A percentile compares a stretch with the other conserved stretches of the same genome.
phyloP scores from a whole-genome alignment of 2,329 filamentous ascomycete genomes.

The Zymoseptoria brevis region DNA sequence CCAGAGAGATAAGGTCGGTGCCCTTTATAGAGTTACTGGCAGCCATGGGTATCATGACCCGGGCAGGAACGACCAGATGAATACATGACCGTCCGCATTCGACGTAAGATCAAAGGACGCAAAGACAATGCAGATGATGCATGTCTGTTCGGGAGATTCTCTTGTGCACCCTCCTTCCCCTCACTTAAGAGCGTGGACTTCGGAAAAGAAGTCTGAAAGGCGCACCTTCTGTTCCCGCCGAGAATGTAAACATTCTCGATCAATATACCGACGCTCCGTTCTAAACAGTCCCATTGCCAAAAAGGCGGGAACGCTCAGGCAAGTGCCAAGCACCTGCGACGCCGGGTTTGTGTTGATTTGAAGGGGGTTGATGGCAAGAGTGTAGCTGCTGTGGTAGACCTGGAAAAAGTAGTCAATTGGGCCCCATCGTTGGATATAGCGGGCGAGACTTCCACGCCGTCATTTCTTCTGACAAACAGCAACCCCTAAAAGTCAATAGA shows the following conservation, averaged over 20 bases:
- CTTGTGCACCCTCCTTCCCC: conserved; percentile 29
- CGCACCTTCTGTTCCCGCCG: conserved; percentile 31
- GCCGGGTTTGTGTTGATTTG: conserved; percentile 29
- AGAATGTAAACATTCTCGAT: conserved; percentile 12
- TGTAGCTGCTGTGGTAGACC: not conserved
- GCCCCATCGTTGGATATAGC: not conserved
- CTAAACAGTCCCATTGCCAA: conserved; percentile 30
- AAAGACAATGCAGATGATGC: not conserved
- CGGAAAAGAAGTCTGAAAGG: conserved; percentile 15
- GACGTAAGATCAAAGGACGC: not conserved
- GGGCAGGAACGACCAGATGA: too few relatives aligned
- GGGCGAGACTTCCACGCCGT: not conserved
- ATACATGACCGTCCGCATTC: too few relatives aligned
- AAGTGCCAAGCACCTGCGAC: conserved; percentile 37
- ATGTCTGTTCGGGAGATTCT: conserved; percentile 32
- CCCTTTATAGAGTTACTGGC: too few relatives aligned
- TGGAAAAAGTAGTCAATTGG: not conserved
- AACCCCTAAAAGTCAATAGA: not conserved
- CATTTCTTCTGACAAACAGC: not conserved
- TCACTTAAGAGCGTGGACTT: conserved; percentile 14
- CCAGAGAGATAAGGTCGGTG: too few relatives aligned
- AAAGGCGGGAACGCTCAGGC: conserved; percentile 33
- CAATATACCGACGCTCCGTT: conserved; percentile 43
- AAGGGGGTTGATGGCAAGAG: not conserved
- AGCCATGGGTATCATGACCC: too few relatives aligned